phyloP scores from a whole-genome alignment of 2,329 filamentous ascomycete genomes.

The Calonectria pseudoturangicola region DNA sequence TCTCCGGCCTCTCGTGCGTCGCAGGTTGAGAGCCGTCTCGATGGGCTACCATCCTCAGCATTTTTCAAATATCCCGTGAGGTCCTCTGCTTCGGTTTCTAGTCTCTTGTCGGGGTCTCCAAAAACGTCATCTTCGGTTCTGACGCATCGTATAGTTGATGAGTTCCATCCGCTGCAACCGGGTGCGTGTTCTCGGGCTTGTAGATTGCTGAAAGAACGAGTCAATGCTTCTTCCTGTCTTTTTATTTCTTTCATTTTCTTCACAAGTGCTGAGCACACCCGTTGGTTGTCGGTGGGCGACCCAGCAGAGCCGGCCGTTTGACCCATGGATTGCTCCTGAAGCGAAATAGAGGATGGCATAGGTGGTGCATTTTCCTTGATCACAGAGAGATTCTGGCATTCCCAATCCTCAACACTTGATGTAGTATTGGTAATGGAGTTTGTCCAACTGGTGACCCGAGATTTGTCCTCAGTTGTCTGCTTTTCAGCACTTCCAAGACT shows the following conservation, averaged over 20 bases:
- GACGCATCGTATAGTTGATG: slow-evolving; percentile 60
- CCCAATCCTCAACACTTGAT: slow-evolving; percentile 68
- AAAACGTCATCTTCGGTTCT: slow-evolving; percentile 59
- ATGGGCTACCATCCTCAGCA: neutral
- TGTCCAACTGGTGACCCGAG: slow-evolving; percentile 84
- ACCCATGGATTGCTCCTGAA: slow-evolving; percentile 39
- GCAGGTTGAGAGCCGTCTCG: neutral
- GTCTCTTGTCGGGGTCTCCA: slow-evolving; percentile 35
- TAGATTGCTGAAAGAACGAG: slow-evolving; percentile 21
- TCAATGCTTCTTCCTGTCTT: slow-evolving; percentile 32
- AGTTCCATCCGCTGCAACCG: slow-evolving; percentile 44
- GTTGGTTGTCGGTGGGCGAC: slow-evolving; percentile 70
- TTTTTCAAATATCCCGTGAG: slow-evolving; percentile 30
- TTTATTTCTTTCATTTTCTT: slow-evolving; percentile 68
- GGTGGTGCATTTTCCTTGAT: slow-evolving; percentile 74
- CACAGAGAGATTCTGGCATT: slow-evolving; percentile 76
- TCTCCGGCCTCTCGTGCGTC: neutral
- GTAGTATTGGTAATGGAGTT: slow-evolving; percentile 77
- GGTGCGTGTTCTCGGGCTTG: slow-evolving; percentile 16
- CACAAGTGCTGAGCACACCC: slow-evolving; percentile 79
- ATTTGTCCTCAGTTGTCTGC: slow-evolving; percentile 70
- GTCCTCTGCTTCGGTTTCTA: slow-evolving; percentile 4
- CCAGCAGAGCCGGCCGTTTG: slow-evolving; percentile 50
- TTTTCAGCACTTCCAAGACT: slow-evolving; percentile 65
- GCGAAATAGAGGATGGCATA: slow-evolving; percentile 62